Percentiles rank a stretch among this genome's conserved stretches.
Evolutionary conservation across 1,139 yeast genomes (phyloP).

Genomic region (Petasospora rhodanensis): DNA sequence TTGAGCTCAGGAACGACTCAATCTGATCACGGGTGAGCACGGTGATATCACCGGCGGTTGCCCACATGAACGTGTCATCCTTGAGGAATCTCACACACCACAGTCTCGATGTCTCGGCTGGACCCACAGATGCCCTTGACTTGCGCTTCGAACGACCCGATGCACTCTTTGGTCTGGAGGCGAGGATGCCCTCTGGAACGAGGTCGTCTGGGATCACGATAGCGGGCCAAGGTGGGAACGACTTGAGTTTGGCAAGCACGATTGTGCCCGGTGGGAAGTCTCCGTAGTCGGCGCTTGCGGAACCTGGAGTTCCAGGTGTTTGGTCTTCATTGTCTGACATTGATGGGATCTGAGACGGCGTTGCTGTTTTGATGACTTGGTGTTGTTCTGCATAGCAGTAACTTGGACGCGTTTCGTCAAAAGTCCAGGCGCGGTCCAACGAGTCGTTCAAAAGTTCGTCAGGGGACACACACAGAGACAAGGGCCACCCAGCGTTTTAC

Average conservation of each 20-base stretch:
- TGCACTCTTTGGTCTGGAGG: slow-evolving; percentile 41
- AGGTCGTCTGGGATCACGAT: slow-evolving; percentile 58
- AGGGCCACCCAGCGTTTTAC: too few species aligned
- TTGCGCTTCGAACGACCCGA: slow-evolving; percentile 6
- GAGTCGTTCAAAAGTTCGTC: too few species aligned
- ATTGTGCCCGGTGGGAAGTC: slow-evolving; percentile 30
- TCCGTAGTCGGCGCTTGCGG: slow-evolving; percentile 16
- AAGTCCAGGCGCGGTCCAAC: too few species aligned
- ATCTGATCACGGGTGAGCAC: slow-evolving; percentile 29
- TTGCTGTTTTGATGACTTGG: too few species aligned
- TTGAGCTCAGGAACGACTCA: slow-evolving; percentile 27
- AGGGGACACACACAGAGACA: too few species aligned
- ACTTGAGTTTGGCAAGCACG: slow-evolving; percentile 71
- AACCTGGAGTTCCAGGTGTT: too few species aligned
- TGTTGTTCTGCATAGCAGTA: too few species aligned
- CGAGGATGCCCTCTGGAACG: slow-evolving; percentile 49
- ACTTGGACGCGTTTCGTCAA: too few species aligned
- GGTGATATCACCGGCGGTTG: slow-evolving; percentile 41
- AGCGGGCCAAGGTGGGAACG: slow-evolving; percentile 82
- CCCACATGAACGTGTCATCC: slow-evolving; percentile 68
- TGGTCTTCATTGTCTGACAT: too few species aligned
- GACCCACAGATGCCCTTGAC: slow-evolving; percentile 1
- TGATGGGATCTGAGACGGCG: too few species aligned
- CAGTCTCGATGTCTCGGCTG: slow-evolving; percentile 14
- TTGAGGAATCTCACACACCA: slow-evolving; percentile 53